Evolutionary conservation across 2,329 filamentous ascomycete genomes (phyloP), one percentile per base, ranked within the genome.

Genomic region (Pseudocercospora eumusae): DNA sequence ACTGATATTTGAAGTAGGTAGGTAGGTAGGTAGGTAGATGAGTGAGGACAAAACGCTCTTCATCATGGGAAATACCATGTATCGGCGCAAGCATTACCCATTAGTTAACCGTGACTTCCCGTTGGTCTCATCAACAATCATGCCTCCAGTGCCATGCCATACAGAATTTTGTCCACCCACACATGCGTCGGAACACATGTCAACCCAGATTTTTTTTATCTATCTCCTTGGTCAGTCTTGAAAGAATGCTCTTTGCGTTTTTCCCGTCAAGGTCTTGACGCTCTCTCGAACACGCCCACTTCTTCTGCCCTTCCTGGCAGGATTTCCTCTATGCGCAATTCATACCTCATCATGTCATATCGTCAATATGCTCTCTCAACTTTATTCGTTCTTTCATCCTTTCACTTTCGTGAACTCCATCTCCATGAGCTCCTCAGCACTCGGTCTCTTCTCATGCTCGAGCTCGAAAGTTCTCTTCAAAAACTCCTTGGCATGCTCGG

Each of bases 381-480:
- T 21, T 33, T 27, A 18, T 33, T 60, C 23, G 11, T 42, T 27
- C 31, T 44, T 28, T 63, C 57, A 71, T 47, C 65, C 61, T 61
- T 72, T 71, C 33, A 61, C 60, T 10, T 61, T 59, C 23, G 66
- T 70, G 79, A 98, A 98, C 36, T 87, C 85, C 78, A 90, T 93
- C 60, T 88, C 83, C 77, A 96, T 86, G 69, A 99, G 79, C 72
- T 98, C 93, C 72, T 97, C 93, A 11, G 95, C 95, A 71, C 88
- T 96, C 3, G 95, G 95, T 68, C 95, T 84, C 80, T 91, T 88
- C 76, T 96, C 92, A 77, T 96, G 91, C 72, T 99, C 93, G 72
- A 97, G 88, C 81, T 98, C 92, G 79, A 99, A 99, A 0, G 95
- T 97, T 79, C 90, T 87, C 60, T 85, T 84, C 67, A 99, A 80